Evolutionary conservation across 192 early-diverging fungal genomes (phyloP), one percentile per base, ranked within the genome.

Genomic region (Coemansia sp.): DNA sequence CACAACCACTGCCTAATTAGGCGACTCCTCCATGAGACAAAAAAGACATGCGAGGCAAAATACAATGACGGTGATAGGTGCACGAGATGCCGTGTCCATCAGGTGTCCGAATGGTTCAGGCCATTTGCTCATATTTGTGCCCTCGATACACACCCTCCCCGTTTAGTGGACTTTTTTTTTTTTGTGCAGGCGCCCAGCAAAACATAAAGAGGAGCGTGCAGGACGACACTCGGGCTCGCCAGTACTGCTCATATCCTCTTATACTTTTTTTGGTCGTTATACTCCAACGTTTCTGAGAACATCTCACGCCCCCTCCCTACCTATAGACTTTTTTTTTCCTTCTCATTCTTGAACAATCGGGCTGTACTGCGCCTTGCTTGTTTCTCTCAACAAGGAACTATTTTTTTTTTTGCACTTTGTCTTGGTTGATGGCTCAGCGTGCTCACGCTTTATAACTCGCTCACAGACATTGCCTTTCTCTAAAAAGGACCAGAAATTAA

Each of bases 251-350:
- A 14, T 2, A 40, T 35, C 43, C 32, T 17, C 28, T 38, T 42
- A 66, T 40, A 35, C 21, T 67, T 46, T 3, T 35, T 67, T 46
- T 3, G 42, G 4, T 13, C 33, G 50, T 40, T 66, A 19, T 55
- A 49, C 37, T 19, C 10, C 53, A 67, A 44, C 42, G 26, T 67
- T 62, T 62, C 38, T 44, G 42, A 42, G 42, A 67, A 67, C 52
- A 49, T 49, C 23, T 50, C 50, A 38, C 44, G 17, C 32, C n/a
- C 46, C 47, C 4, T 37, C 35, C 43, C 43, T 17, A 3, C 1
- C 43, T 44, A 44, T 44, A 16, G 16, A 17, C 43, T 44, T 44
- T 17, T 16, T 13, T 17, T 23, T 23, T n/a, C n/a, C 26, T 8
- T 14, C 52, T 55, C 52, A 33, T 33, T 33, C 6, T 33, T 57